Evolutionary conservation across 164 flowering plant species (phyloP), one percentile per base, ranked within the genome.

Genomic region (Houttuynia cordata): DNA sequence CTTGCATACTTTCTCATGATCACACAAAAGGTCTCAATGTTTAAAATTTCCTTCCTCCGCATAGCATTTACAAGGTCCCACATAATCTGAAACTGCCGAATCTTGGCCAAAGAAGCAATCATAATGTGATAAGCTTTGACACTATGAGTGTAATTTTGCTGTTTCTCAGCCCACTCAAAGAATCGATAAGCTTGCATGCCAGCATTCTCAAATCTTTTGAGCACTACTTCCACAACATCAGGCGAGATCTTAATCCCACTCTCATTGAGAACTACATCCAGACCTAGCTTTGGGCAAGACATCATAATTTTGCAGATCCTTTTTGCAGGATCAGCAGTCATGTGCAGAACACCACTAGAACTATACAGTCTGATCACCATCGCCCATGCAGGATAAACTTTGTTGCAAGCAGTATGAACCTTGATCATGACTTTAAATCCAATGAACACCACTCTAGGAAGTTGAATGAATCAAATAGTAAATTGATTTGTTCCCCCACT

Each of bases 131-230:
- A 86, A 58, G 96, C 78, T 67, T 68, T 70, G 10, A 87, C 70
- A 47, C 83, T 87, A 60, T 89, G 98, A 34, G 34, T 23, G 57
- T 84, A 89, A 62, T 79, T 66, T 21, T 80, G 60, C 73, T 92
- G 95, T 74, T 81, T 87, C 54, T 73, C 81, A 2, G 94, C 93
- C 97, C 97, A 92, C 62, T 76, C 78, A 45, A 89, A 89, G 76
- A 92, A 89, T 12, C 80, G 70, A 64, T 81, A 81, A 3, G 93
- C 86, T 25, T 85, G 68, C 97, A 92, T 81, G 56, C 98, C 97
- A 24, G 94, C 96, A 79, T 92, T 92, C 69, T 75, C 77, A 45
- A 87, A 86, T 64, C 77, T 76, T 63, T 70, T 74, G 18, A 92
- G 83, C n/a, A 89, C 80, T 30, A 72, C 73, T 64, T 92, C 97